Conservation (phyloP, 1,284 basidiomycete genomes). For the Ceratobasidium sp. region DNA sequence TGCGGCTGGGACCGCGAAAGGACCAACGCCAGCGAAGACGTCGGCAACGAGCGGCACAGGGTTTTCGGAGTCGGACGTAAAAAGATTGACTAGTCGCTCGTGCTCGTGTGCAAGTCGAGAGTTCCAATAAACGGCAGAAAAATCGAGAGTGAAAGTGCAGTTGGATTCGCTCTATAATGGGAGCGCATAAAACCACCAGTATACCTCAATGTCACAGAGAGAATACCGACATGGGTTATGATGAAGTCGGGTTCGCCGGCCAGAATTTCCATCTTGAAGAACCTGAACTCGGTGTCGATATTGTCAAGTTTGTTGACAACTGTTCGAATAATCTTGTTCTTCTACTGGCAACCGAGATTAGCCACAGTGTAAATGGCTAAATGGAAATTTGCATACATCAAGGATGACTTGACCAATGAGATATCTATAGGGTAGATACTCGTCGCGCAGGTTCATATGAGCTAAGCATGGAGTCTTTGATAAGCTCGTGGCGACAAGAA, state of each 20-base stretch:
- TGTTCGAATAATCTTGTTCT: slow-evolving; percentile 83
- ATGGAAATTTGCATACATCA: slow-evolving; percentile 71
- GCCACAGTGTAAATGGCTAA: slow-evolving; percentile 31
- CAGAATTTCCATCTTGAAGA: slow-evolving; percentile 97
- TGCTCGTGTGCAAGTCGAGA: slow-evolving; percentile 94
- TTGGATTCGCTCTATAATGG: slow-evolving; percentile 78
- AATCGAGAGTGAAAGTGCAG: slow-evolving; percentile 94
- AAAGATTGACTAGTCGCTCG: slow-evolving; percentile 79
- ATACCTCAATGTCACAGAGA: slow-evolving; percentile 22
- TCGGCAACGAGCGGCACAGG: slow-evolving; percentile 73
- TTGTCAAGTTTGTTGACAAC: slow-evolving; percentile 96
- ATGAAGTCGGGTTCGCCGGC: slow-evolving; percentile 89
- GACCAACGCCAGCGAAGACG: slow-evolving; percentile 97
- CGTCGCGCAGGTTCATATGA: slow-evolving; percentile 90
- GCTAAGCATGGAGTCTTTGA: slow-evolving; percentile 59
- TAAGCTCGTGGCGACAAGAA: background rate
- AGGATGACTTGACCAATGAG: slow-evolving; percentile 92
- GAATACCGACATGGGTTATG: slow-evolving; percentile 80
- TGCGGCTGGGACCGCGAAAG: slow-evolving; percentile 93
- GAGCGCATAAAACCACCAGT: slow-evolving; percentile 1
- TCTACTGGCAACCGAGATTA: slow-evolving; percentile 64
- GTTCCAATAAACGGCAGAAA: slow-evolving; percentile 98
- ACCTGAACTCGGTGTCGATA: slow-evolving; percentile 90
- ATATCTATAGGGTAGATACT: slow-evolving; percentile 92
- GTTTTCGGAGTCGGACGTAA: slow-evolving; percentile 70